phyloP scores from a whole-genome alignment of 2,329 filamentous ascomycete genomes.

The Diaporthe sp. region DNA sequence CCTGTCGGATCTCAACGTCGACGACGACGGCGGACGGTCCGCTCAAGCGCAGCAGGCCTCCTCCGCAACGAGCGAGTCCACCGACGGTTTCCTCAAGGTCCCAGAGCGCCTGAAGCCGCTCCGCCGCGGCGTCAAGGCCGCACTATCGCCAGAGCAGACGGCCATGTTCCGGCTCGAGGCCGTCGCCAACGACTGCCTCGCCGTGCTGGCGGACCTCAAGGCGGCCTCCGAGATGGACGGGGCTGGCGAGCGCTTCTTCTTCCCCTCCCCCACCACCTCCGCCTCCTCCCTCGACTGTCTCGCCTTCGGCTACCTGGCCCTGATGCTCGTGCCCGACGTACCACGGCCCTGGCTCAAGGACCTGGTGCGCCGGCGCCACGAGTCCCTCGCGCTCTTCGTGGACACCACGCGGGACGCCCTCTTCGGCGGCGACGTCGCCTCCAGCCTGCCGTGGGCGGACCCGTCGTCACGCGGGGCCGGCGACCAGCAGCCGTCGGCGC shows the following conservation, averaged over 20 bases:
- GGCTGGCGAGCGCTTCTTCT: constrained; percentile 46
- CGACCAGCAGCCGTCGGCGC: constrained; percentile 11
- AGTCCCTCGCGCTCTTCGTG: constrained; percentile 45
- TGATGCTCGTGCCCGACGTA: constrained; percentile 70
- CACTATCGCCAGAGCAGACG: constrained; percentile 78
- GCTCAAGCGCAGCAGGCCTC: constrained; percentile 44
- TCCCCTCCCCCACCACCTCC: neutral
- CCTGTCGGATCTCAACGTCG: constrained; percentile 75
- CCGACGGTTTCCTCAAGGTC: constrained; percentile 50
- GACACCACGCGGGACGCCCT: constrained; percentile 38
- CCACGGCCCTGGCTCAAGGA: constrained; percentile 52
- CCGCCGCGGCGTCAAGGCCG: constrained; percentile 70
- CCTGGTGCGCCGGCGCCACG: constrained; percentile 43
- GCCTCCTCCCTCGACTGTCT: constrained; percentile 80
- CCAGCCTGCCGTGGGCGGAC: constrained; percentile 35
- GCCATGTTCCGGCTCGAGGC: constrained; percentile 83
- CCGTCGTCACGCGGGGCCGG: neutral
- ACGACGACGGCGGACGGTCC: constrained; percentile 48
- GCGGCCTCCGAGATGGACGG: constrained; percentile 58
- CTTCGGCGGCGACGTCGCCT: constrained; percentile 38
- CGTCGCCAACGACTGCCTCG: constrained; percentile 78
- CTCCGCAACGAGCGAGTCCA: constrained; percentile 44
- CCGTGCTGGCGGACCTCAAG: constrained; percentile 76
- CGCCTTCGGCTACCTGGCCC: constrained; percentile 81
- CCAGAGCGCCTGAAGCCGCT: constrained; percentile 63